phyloP scores from a whole-genome alignment of 208 protist genomes.

The Crithidia bombi region DNA sequence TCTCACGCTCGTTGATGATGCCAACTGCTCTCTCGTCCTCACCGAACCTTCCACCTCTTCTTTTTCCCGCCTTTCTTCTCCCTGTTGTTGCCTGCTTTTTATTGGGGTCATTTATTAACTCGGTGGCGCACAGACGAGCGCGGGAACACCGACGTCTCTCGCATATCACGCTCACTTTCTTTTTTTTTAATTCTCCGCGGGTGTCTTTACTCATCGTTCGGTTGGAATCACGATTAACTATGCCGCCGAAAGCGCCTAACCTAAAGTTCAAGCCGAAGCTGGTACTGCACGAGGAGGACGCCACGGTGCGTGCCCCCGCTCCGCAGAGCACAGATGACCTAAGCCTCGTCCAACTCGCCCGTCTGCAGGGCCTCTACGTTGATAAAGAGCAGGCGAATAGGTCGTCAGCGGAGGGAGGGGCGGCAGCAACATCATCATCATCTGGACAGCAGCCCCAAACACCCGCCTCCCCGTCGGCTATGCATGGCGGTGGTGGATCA shows the following conservation, averaged over 20 bases:
- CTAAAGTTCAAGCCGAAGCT: conserved; percentile 75
- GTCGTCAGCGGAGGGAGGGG: neutral
- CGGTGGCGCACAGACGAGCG: too few species aligned
- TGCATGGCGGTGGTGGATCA: neutral
- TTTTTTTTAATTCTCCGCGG: conserved; percentile 1
- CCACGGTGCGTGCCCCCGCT: conserved; percentile 9
- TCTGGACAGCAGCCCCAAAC: neutral
- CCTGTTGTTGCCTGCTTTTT: neutral
- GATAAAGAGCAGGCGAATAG: conserved; percentile 11
- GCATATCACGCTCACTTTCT: too few species aligned
- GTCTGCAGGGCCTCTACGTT: conserved; percentile 57
- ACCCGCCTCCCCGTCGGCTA: neutral
- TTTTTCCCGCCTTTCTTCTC: too few species aligned
- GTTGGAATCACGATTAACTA: conserved; percentile 6
- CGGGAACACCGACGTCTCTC: neutral
- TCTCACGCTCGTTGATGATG: too few species aligned
- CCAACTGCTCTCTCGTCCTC: too few species aligned
- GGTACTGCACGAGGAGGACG: conserved; percentile 40
- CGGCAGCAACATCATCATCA: neutral
- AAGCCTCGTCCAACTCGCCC: conserved; percentile 64
- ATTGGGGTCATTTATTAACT: too few species aligned
- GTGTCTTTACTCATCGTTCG: too few species aligned
- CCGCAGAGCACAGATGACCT: conserved; percentile 32
- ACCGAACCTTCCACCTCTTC: too few species aligned
- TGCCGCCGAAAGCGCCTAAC: conserved; percentile 75